phyloP scores from a whole-genome alignment of 371 early-diverging fungal species.

The Mucor lusitanicus region DNA sequence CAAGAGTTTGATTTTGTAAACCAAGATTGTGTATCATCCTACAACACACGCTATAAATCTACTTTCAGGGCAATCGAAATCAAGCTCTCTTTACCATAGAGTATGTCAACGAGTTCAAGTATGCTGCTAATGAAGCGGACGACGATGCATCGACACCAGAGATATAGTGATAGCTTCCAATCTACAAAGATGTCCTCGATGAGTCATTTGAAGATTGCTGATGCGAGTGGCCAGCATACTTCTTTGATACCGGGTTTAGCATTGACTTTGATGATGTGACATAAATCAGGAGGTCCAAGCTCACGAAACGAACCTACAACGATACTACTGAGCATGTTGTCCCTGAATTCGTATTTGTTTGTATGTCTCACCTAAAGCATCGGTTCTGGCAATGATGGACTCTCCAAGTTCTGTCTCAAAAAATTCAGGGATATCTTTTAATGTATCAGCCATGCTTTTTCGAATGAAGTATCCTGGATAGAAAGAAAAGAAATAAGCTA shows the following conservation, averaged over 20 bases:
- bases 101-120: constrained; percentile 94
- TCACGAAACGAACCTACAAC: constrained; percentile 80
- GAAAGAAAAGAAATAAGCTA: constrained; percentile 5
- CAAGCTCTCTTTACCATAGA: constrained; percentile 62
- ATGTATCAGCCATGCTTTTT: constrained; percentile 52
- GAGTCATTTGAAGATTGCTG: not conserved
- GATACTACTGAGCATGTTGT: not conserved
- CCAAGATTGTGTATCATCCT: constrained; percentile 73
- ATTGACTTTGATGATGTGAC: constrained; percentile 89
- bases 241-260: constrained; percentile 81
- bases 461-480: not conserved
- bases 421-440: constrained; percentile 88
- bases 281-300: constrained; percentile 95
- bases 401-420: constrained; percentile 91
- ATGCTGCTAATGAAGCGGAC: constrained; percentile 92
- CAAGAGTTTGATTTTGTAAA: constrained; percentile 66
- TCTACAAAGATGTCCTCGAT: constrained; percentile 2
- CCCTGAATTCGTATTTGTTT: not conserved
- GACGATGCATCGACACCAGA: constrained; percentile 94
- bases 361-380: constrained; percentile 74
- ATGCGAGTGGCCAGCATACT: constrained; percentile 39
- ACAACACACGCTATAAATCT: not conserved
- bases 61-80: not conserved
- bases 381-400: constrained; percentile 84
- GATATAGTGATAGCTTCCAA: constrained; percentile 85